Conservation (phyloP, 192 early-diverging fungal species). For the Dissophora ornata region DNA sequence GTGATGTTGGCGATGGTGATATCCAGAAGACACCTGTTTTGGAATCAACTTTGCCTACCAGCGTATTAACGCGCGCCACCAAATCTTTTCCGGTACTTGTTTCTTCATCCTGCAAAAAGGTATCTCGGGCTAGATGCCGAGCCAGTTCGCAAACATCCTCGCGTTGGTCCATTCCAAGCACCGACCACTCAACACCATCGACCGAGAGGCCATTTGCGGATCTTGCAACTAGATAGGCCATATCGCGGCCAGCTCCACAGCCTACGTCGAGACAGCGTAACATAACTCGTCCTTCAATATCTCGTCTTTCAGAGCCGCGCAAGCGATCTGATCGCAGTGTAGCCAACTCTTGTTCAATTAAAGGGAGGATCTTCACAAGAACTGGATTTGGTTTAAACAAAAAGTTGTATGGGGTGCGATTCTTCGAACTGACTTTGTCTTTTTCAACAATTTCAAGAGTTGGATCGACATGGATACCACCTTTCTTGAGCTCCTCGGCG, state of each 20-base stretch:
- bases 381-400: conserved; percentile 52
- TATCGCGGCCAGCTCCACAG: conserved; percentile 57
- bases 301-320: no score
- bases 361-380: conserved; percentile 24
- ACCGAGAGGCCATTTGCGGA: not conserved
- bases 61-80: conserved; percentile 2
- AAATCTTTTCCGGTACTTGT: not conserved
- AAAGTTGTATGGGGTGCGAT: conserved; percentile 8
- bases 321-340: not conserved
- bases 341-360: conserved; percentile 29
- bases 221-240: conserved; percentile 49
- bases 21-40: not conserved
- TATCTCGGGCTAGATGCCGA: conserved; percentile 1
- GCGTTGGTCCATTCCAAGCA: conserved; percentile 44
- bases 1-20: not conserved
- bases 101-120: conserved; percentile 7
- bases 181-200: conserved; percentile 26
- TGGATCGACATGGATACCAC: not conserved
- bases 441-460: not conserved
- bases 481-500: not conserved
- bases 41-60: conserved; percentile 25
- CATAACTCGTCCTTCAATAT: no score
- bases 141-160: conserved; percentile 18
- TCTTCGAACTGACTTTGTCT: not conserved
- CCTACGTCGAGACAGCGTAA: conserved; percentile 54